Base-by-base conservation (phyloP, 1,284 basidiomycete species). In the Pterula multifida region DNA sequence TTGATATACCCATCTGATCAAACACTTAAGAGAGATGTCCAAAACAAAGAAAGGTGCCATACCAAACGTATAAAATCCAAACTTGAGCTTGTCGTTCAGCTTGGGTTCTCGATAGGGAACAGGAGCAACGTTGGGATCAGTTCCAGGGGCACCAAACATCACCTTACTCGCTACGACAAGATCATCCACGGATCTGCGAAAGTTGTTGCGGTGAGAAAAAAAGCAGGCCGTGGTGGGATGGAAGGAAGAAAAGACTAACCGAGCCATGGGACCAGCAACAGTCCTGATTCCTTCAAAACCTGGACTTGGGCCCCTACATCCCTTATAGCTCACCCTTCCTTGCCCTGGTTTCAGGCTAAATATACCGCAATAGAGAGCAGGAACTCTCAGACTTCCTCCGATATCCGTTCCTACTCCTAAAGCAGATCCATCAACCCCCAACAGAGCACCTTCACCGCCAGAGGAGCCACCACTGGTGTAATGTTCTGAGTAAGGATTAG, bases 391-490 rank as follows among this genome's bases (percentile, higher is more conserved):
- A 60, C 79, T 84, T 23, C 90, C 90, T 45, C 77, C 79, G 56
- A 90, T 76, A 61, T 92, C 90, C 6, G 74, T 78, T 1, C 91
- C 92, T 53, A 90, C 71, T 0, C 92, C 92, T 1, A 91, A 61
- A 0, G 79, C 79, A 2, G 81, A 75, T 3, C 86, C 90, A 54
- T 89, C 85, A 67, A 79, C 76, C 0, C 80, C 82, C 23, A 92
- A 66, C 21, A 91, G 60, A 2, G 86, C 85, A 0, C 67, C 85
- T 61, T 91, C 89, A 45, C 89, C 90, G 4, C 90, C 90, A 3
- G 81, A 81, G 39, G 79, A 83, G 2, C 90, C 90, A 21, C 90
- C 90, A 48, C 72, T 76, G 0, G 82, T 84, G 58, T 83, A 81
- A 1, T 68, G 62, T 9, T 70, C 62, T 52, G 73, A 76, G 66